Conservation (phyloP, 768 basidiomycete species). For the Gymnopilus dilepis region DNA sequence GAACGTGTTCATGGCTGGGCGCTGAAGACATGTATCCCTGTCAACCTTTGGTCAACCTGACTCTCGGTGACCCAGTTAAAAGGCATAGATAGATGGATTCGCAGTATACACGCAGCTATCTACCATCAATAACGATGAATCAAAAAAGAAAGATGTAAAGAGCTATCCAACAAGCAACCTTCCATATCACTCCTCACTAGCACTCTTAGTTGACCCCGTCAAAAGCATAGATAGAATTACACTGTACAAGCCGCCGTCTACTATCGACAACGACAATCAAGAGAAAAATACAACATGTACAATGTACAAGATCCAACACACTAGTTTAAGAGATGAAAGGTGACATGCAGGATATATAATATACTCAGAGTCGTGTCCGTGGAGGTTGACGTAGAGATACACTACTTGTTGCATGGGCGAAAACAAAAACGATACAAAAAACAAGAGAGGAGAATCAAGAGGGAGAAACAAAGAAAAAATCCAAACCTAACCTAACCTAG, state of each 20-base stretch:
- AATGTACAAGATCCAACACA: constrained; percentile 21
- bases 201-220: no score
- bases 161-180: no score
- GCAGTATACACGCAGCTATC: no score
- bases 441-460: constrained; percentile 2
- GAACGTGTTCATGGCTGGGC: no score
- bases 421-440: not conserved
- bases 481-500: not conserved
- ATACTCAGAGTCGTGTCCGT: no score
- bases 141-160: no score
- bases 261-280: no score
- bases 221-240: constrained; percentile 12
- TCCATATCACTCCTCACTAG: no score
- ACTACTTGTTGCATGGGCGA: constrained; percentile 19
- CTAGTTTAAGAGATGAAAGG: constrained; percentile 10
- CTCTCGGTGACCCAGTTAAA: not conserved
- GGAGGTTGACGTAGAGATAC: constrained; percentile 21
- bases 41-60: no score
- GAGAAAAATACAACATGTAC: constrained; percentile 19
- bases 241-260: constrained; percentile 17
- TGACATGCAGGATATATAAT: constrained; percentile 17
- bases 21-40: no score
- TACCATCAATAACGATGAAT: no score
- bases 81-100: no score
- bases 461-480: not conserved